Evolutionary conservation across 345 rosid genomes (phyloP), one percentile per base, ranked within the genome.

Genomic region (Arabidopsis thaliana): DNA sequence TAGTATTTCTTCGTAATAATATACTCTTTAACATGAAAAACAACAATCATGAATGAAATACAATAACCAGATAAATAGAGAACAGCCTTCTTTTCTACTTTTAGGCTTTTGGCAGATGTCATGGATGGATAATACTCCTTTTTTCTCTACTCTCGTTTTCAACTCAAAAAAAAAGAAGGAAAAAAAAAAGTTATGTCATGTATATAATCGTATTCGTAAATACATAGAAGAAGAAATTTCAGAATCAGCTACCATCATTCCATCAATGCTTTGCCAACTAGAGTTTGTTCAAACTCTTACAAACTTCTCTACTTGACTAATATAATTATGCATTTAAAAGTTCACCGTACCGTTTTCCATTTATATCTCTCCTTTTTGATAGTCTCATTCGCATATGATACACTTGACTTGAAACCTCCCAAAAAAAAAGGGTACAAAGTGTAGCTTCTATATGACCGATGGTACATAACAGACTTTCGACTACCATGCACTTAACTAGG

Each of bases 71-170:
- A 68, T 50, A 41, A 59, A 75, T 59, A 33, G 33, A 60, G 34
- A 76, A 42, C 74, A 76, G 41, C 79, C 58, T 76, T 67, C 41
- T 68, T 59, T 67, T 49, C 25, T 33, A 52, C 67, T 67, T 75
- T 65, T 44, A 65, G 30, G 56, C 76, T 63, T 52, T 46, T 46
- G 58, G 65, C 67, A 66, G 30, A 66, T 59, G 20, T 57, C 72
- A 67, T 66, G 51, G 52, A 48, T 60, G 34, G 42, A 24, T 44
- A 14, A 23, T 64, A 44, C 49, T 63, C 23, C 5, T 62, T 72
- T 59, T 61, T 28, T 25, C 44, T 62, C 55, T 3, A 52, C 69
- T 62, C 46, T 48, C 40, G 9, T 61, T 50, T 59, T 48, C 66
- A 60, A 37, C 38, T 36, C 75, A 28, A 2, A 28, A n/a, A 16